Evolutionary conservation across 345 rosid species (phyloP).

Genomic region (Linum tenue): DNA sequence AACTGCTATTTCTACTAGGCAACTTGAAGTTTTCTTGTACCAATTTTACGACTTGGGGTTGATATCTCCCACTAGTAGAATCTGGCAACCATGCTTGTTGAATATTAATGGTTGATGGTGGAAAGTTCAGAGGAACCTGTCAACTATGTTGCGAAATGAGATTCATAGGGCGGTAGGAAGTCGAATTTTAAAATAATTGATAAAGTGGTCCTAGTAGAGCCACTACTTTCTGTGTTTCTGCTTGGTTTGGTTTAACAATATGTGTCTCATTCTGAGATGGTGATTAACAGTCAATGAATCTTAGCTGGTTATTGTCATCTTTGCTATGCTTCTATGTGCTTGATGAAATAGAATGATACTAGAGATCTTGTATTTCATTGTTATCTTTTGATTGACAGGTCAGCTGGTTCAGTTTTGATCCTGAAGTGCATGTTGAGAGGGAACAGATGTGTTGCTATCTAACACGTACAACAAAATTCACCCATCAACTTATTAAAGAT

Average conservation of each 20-base stretch:
- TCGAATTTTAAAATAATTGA: too few species aligned
- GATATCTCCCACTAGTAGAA: too few species aligned
- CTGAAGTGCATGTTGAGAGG: constrained; percentile 72
- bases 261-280: constrained; percentile 16
- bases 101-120: too few species aligned
- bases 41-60: too few species aligned
- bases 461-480: constrained; percentile 71
- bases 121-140: too few species aligned
- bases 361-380: neutral
- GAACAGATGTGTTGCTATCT: constrained; percentile 95
- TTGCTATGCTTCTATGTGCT: too few species aligned
- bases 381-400: constrained; percentile 38
- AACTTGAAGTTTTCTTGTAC: neutral
- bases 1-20: constrained; percentile 1
- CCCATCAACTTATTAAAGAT: constrained; percentile 82
- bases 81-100: too few species aligned
- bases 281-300: constrained; percentile 27
- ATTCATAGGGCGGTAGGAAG: too few species aligned
- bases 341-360: neutral
- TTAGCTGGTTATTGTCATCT: too few species aligned
- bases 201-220: too few species aligned
- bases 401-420: constrained; percentile 96
- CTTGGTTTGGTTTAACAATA: neutral
- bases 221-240: neutral
- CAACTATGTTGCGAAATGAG: too few species aligned